Percentiles rank a stretch among this genome's conserved stretches.
These are phyloP conservation scores for Exophiala viscosa DNA, from an alignment of 2,329 filamentous ascomycete genomes.

Conservation along the genomic window DNA sequence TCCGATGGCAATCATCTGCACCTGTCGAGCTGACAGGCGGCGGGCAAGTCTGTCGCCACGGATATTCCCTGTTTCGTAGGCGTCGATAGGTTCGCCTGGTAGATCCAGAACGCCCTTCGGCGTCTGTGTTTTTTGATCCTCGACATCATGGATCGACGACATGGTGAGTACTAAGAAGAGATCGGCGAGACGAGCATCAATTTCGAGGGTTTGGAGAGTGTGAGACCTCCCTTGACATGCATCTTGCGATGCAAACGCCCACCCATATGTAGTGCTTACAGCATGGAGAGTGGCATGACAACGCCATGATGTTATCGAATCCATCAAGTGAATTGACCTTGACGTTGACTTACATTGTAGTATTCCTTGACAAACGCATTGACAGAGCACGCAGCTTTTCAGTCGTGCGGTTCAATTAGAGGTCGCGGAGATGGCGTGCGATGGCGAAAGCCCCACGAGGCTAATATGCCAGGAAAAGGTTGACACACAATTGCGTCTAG, in stretches of 20 bases:
- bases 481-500: too few relatives aligned
- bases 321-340: too few relatives aligned
- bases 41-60: slow-evolving; percentile 51
- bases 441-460: background rate
- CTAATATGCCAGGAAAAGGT: too few relatives aligned
- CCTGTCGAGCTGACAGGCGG: slow-evolving; percentile 57
- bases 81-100: background rate
- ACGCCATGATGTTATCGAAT: too few relatives aligned
- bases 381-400: background rate
- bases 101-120: background rate
- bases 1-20: slow-evolving; percentile 63
- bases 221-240: background rate
- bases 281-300: background rate
- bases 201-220: background rate
- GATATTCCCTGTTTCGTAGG: slow-evolving; percentile 13
- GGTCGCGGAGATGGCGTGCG: slow-evolving; percentile 2
- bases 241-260: background rate
- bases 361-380: background rate
- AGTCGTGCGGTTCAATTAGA: background rate
- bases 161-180: background rate
- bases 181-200: too few relatives aligned
- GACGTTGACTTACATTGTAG: background rate
- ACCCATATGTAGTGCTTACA: background rate
- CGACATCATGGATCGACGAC: background rate
- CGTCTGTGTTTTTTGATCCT: background rate